A percentile compares a stretch with the other conserved stretches of the same genome.
phyloP scores from a whole-genome alignment of 202 grass and related monocot species.

The Hordeum pubiflorum region DNA sequence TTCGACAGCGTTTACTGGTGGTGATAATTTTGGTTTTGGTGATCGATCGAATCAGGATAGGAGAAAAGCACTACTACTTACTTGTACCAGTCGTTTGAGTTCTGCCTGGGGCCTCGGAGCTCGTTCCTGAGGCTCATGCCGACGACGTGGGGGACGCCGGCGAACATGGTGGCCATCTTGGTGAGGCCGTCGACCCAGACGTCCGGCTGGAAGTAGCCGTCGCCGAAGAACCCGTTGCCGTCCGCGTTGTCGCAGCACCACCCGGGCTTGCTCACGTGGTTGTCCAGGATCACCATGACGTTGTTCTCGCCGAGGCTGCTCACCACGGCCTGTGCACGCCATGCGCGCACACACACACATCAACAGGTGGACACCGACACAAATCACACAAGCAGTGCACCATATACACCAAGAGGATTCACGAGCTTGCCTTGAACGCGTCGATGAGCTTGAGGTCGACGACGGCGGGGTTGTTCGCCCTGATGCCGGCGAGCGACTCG shows the following conservation, averaged over 20 bases:
- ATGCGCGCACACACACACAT: not conserved
- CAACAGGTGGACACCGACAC: not conserved
- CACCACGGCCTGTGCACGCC: constrained; percentile 49
- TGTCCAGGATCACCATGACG: constrained; percentile 97
- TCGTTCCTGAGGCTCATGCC: constrained; percentile 96
- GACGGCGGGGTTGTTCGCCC: constrained; percentile 48
- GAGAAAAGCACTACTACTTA: constrained; percentile 5
- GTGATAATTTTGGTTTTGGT: not conserved
- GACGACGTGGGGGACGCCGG: constrained; percentile 48
- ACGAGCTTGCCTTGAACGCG: constrained; percentile 61
- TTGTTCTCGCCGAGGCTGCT: constrained; percentile 50
- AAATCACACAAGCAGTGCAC: not conserved
- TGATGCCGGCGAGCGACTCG: constrained; percentile 41
- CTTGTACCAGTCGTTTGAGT: constrained; percentile 79
- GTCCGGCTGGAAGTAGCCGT: constrained; percentile 59
- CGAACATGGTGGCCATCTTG: constrained; percentile 75
- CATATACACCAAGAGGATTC: not conserved
- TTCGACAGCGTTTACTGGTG: too few relatives aligned
- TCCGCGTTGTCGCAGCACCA: constrained; percentile 80
- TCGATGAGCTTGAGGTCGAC: constrained; percentile 60
- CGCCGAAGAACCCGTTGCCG: constrained; percentile 88
- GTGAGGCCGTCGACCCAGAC: constrained; percentile 64
- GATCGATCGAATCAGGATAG: not conserved
- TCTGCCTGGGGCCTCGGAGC: constrained; percentile 70
- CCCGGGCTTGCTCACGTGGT: constrained; percentile 85